A percentile compares a stretch with the other conserved stretches of the same genome.
Conservation (phyloP, 129 eudicot species). For the Flaveria sonorensis region DNA sequence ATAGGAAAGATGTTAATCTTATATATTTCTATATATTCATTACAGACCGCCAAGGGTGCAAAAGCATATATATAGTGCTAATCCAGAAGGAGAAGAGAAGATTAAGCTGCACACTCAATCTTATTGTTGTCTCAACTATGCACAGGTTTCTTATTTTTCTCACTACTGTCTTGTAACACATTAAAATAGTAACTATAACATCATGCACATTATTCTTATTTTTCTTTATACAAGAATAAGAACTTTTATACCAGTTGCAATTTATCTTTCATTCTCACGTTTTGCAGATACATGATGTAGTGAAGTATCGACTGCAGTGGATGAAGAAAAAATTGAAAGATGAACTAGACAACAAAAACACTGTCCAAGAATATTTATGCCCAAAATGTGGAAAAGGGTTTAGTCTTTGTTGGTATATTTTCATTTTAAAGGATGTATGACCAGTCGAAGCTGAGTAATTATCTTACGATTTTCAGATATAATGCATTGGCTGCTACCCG, state of each 20-base stretch:
- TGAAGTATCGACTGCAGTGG: slow-evolving; percentile 89
- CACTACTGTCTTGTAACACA: neutral
- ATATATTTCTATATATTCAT: slow-evolving; percentile 26
- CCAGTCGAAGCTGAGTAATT: slow-evolving; percentile 13
- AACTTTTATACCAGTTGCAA: neutral
- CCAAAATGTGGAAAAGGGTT: slow-evolving; percentile 65
- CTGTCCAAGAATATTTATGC: slow-evolving; percentile 86
- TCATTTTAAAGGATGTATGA: slow-evolving; percentile 1
- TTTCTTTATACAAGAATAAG: neutral
- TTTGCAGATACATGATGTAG: slow-evolving; percentile 93
- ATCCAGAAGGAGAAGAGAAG: slow-evolving; percentile 95
- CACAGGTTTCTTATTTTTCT: slow-evolving; percentile 60
- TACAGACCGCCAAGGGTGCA: slow-evolving; percentile 89
- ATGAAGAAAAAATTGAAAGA: slow-evolving; percentile 83
- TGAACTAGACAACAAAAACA: slow-evolving; percentile 81
- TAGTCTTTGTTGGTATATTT: slow-evolving; percentile 4
- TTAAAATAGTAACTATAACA: neutral
- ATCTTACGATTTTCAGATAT: slow-evolving; percentile 54
- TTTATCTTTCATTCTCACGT: neutral
- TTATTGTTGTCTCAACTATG: slow-evolving; percentile 90
- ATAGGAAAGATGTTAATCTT: neutral
- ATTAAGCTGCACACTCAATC: slow-evolving; percentile 89
- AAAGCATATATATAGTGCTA: slow-evolving; percentile 82
- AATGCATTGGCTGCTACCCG: slow-evolving; percentile 94
- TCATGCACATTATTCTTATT: neutral